Percentiles rank a stretch among this genome's conserved stretches.
Evolutionary conservation across 2,329 filamentous ascomycete genomes (phyloP).

Genomic region (Colletotrichum sp.): DNA sequence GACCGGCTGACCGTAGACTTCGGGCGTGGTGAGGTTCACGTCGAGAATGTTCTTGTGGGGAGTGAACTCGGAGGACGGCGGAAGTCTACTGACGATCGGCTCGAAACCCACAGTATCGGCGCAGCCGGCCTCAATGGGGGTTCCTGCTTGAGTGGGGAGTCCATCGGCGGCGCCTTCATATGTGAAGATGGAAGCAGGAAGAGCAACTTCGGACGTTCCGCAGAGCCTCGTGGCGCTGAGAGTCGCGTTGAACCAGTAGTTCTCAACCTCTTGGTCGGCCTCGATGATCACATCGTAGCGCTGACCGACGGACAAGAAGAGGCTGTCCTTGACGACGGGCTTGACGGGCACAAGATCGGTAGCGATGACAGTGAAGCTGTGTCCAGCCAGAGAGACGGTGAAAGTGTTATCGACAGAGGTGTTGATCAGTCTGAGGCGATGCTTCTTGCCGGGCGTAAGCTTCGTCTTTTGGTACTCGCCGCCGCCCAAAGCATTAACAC

Average conservation of each 20-base stretch:
- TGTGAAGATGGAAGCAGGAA: constrained; percentile 40
- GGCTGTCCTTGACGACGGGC: constrained; percentile 50
- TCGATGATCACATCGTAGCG: constrained; percentile 47
- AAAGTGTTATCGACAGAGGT: constrained; percentile 53
- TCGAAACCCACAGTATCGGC: constrained; percentile 24
- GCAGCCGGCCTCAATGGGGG: constrained; percentile 21
- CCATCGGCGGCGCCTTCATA: constrained; percentile 37
- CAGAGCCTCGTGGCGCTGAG: constrained; percentile 30
- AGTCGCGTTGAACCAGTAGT: constrained; percentile 49
- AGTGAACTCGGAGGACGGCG: constrained; percentile 28
- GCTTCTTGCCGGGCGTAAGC: constrained; percentile 48
- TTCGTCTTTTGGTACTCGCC: constrained; percentile 34
- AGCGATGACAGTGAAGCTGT: constrained; percentile 57
- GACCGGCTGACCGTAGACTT: constrained; percentile 14
- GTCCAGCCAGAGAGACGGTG: constrained; percentile 55
- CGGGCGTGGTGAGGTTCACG: constrained; percentile 23
- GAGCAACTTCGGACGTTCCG: constrained; percentile 30
- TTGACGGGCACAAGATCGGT: constrained; percentile 58
- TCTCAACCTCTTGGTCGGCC: constrained; percentile 33
- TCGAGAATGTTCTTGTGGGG: constrained; percentile 24
- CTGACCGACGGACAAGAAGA: constrained; percentile 55
- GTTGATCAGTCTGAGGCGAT: constrained; percentile 57
- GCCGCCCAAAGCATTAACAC: constrained; percentile 32
- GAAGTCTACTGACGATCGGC: constrained; percentile 27
- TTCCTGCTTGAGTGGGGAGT: constrained; percentile 32